Base-by-base conservation (phyloP, 2,329 filamentous ascomycete genomes). In the Tetracladium maxilliforme region DNA sequence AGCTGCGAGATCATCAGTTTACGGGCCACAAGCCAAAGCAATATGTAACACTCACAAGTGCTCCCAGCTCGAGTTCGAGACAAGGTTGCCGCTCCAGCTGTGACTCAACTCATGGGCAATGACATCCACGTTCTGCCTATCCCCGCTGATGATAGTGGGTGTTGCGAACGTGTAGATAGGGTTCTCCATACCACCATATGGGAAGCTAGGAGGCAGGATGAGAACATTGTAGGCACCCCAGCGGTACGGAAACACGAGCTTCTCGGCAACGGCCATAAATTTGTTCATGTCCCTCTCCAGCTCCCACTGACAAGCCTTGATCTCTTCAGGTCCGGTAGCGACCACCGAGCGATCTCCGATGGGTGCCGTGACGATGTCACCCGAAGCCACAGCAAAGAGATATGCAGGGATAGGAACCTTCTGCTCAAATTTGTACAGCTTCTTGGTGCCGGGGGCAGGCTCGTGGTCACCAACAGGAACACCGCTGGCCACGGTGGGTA, bases 171-270 rank as follows among this genome's bases (percentile, higher is more conserved):
- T 95, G 54, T 80, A 93, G 26, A 93, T 73, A 0, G 86, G 86
- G 45, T 94, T 93, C 49, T 92, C 84, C 78, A 84, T 84, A 33
- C 73, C 79, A 41, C 82, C 83, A 40, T 90, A 92, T 0, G 83
- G 83, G 48, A 92, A 95, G 38, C 79, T 87, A 1, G 83, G 80
- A 4, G 87, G 87, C 16, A 95, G 59, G 4, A 94, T 77, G 13
- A 95, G 59, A 7, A 93, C 81, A 38, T 95, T 95, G 60, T 95
- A 95, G 38, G 86, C 75, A 10, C 82, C 86, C 90, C 90, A 98
- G 30, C 71, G 70, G 49, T 98, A 95, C 1, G 82, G 80, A 39
- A 83, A 92, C 23, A 93, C 70, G 21, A 74, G 51, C 43, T 69
- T 68, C 54, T 94, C 87, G 2, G 86, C 82, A 10, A 80, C 73